Base-by-base conservation (phyloP, 495 filamentous ascomycete genomes). In the Parathielavia appendiculata region DNA sequence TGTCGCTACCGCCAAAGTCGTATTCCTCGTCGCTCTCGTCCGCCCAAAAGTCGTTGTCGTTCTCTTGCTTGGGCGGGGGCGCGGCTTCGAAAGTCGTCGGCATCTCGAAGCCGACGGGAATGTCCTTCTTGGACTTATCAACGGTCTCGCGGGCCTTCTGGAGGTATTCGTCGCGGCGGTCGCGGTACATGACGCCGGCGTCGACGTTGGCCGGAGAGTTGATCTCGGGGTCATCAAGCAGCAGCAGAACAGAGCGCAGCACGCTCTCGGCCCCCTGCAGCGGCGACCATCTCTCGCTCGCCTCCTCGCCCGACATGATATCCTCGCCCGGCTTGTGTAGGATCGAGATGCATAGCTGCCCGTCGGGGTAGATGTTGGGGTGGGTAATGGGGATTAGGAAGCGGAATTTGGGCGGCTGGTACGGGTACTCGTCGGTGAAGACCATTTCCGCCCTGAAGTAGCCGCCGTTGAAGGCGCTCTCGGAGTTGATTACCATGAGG, bases 171-270 rank as follows among this genome's bases (percentile, higher is more conserved):
- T 78, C 76, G 5, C 82, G 81, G 22, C 87, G 68, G 56, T 89
- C 88, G 54, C 93, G 83, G 50, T 95, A 82, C 80, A 92, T 81
- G 13, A 96, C 87, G 30, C 87, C 83, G 12, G 93, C 93, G 65
- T 97, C 92, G 50, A 97, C 93, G 64, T 98, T 97, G 56, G 93
- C 93, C 0, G 93, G 90, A 6, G 90, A 95, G 57, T 84, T 89
- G 61, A 92, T 87, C 69, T 98, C 93, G 16, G 93, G 89, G 68
- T 95, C 88, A 68, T 98, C 93, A 44, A 98, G 85, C 1, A 98
- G 84, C n/a, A 91, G 87, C 17, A 98, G 79, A 17, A 97, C 88
- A 19, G 90, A 95, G 51, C 95, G 87, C 17, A 98, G 83, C 14
- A 98, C 91, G 50, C 91, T 91, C 73, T 97, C 93, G 56, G 93